Percentiles rank a stretch among this genome's conserved stretches.
Evolutionary conservation across 1,139 yeast species (phyloP).

Genomic region (Geotrichum histeridarum): DNA sequence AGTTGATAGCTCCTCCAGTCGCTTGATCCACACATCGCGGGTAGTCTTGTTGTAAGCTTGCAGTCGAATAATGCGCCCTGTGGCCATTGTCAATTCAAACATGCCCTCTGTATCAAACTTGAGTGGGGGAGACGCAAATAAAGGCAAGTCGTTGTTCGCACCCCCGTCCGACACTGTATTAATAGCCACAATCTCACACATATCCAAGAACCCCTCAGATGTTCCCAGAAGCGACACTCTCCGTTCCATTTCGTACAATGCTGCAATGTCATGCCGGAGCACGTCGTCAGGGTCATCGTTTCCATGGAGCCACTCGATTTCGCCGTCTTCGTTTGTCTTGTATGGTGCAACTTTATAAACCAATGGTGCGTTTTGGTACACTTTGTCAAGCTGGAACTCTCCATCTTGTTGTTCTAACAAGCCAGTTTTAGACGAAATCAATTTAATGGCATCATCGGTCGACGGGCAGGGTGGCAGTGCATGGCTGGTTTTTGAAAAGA

Average conservation of each 20-base stretch:
- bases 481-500: constrained; percentile 51
- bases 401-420: background rate
- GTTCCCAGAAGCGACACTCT: constrained; percentile 51
- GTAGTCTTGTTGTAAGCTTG: constrained; percentile 50
- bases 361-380: constrained; percentile 34
- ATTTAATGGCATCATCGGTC: background rate
- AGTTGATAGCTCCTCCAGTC: constrained; percentile 42
- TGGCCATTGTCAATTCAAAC: constrained; percentile 49
- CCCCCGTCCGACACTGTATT: constrained; percentile 21
- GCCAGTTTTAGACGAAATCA: background rate
- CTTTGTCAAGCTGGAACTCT: constrained; percentile 22
- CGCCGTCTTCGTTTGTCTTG: constrained; percentile 42
- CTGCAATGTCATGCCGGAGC: constrained; percentile 48
- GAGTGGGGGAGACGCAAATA: background rate
- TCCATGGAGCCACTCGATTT: constrained; percentile 57
- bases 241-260: constrained; percentile 60
- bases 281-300: constrained; percentile 40
- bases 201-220: constrained; percentile 59
- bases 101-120: constrained; percentile 34
- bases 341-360: constrained; percentile 51
- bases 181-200: constrained; percentile 47
- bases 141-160: constrained; percentile 14
- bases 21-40: constrained; percentile 62
- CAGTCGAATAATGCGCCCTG: constrained; percentile 46
- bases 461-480: constrained; percentile 60